Percentiles rank a stretch among this genome's conserved stretches.
These are phyloP conservation scores for Murraya paniculata DNA, from an alignment of 345 rosid genomes.

Conservation along the genomic window DNA sequence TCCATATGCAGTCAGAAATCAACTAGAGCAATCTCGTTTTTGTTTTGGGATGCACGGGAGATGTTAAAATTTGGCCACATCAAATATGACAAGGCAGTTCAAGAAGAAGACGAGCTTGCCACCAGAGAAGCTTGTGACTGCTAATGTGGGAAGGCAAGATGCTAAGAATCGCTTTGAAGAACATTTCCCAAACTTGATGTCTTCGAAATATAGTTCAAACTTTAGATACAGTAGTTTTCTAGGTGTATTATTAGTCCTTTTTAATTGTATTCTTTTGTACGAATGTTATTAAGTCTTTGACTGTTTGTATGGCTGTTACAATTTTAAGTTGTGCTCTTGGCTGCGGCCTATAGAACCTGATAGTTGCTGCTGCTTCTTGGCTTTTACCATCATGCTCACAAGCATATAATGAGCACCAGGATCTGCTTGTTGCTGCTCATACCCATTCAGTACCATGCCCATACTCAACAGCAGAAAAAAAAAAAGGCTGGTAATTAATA, in stretches of 20 bases:
- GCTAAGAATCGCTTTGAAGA: conserved; percentile 97
- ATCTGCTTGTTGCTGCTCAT: too few relatives aligned
- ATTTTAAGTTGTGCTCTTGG: not conserved
- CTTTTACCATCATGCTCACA: too few relatives aligned
- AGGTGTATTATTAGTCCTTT: not conserved
- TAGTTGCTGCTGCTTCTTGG: too few relatives aligned
- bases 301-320: not conserved
- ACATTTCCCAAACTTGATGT: conserved; percentile 89
- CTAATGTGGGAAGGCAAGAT: conserved; percentile 94
- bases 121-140: conserved; percentile 88
- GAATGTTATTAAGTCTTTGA: not conserved
- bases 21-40: not conserved
- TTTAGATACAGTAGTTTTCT: conserved; percentile 86
- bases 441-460: too few relatives aligned
- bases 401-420: too few relatives aligned
- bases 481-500: too few relatives aligned
- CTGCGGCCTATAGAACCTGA: too few relatives aligned
- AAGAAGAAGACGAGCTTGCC: conserved; percentile 93
- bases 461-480: too few relatives aligned
- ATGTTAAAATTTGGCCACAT: conserved; percentile 63
- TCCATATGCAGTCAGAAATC: not conserved
- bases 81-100: conserved; percentile 93
- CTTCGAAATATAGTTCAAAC: conserved; percentile 95
- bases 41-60: conserved; percentile 48
- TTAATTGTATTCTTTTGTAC: not conserved